phyloP scores from a whole-genome alignment of 2,329 filamentous ascomycete genomes.

The Trichophyton verrucosum region DNA sequence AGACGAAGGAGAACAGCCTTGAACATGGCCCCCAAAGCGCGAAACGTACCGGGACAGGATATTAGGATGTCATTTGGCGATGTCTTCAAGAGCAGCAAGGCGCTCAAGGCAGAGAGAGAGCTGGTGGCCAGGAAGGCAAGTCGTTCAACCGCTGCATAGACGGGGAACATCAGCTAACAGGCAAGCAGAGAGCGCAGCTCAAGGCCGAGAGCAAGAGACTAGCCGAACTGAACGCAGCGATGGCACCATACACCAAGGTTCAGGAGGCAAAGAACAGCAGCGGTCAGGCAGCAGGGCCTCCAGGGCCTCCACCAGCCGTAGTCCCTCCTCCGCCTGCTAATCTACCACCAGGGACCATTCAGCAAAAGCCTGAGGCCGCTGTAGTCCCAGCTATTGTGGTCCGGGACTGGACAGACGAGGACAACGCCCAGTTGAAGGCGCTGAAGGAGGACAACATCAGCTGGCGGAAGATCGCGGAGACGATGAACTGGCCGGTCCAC shows the following conservation, averaged over 20 bases:
- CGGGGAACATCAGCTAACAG: background rate
- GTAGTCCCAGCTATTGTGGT: background rate
- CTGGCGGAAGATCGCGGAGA: slow-evolving; percentile 18
- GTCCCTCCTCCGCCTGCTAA: background rate
- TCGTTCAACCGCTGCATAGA: background rate
- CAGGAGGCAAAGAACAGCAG: background rate
- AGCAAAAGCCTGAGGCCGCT: background rate
- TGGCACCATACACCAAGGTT: background rate
- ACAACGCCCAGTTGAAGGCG: slow-evolving; percentile 15
- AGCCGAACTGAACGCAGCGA: background rate
- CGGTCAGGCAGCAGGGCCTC: background rate
- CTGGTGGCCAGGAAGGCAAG: slow-evolving; percentile 13
- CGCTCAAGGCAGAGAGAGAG: slow-evolving; percentile 13
- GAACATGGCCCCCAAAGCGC: background rate
- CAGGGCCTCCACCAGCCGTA: background rate
- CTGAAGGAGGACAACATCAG: slow-evolving; percentile 15
- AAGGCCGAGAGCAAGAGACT: slow-evolving; percentile 7
- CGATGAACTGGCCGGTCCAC: slow-evolving; percentile 17
- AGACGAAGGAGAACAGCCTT: background rate
- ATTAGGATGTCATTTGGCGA: slow-evolving; percentile 15
- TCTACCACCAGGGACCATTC: background rate
- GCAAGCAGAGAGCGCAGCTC: background rate
- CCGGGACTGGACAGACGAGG: slow-evolving; percentile 15
- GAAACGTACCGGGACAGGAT: background rate
- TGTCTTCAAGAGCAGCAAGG: slow-evolving; percentile 16